These are phyloP conservation scores for Sanghuangporus sanghuang DNA, from an alignment of 1,284 basidiomycete genomes.

Conservation along the genomic window DNA sequence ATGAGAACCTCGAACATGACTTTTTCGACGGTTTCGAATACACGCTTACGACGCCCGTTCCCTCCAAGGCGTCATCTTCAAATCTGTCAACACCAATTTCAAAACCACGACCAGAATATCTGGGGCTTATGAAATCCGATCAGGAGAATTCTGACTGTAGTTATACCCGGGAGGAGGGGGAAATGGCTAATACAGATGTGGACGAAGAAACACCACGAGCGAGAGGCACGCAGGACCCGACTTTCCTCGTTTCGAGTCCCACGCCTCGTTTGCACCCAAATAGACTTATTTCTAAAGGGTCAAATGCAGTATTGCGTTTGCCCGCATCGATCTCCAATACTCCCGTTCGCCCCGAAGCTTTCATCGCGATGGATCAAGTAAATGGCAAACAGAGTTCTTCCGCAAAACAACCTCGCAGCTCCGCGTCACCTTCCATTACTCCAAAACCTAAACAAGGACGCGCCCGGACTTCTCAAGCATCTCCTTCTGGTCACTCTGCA, in stretches of 20 bases:
- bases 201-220: not conserved
- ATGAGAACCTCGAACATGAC: constrained; percentile 13
- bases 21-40: constrained; percentile 12
- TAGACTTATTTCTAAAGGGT: not conserved
- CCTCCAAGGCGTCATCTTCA: not conserved
- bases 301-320: not conserved
- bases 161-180: not conserved
- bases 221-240: not conserved
- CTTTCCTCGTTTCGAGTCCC: not conserved
- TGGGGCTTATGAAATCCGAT: not conserved
- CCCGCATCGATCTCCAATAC: not conserved
- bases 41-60: constrained; percentile 12
- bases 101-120: not conserved
- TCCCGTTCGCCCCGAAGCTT: not conserved
- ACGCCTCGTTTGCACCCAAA: not conserved
- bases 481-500: not conserved
- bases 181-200: not conserved
- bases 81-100: not conserved
- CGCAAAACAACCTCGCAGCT: not conserved
- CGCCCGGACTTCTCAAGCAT: not conserved
- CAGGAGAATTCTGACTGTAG: not conserved
- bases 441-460: not conserved
- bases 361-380: not conserved
- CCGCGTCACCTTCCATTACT: not conserved
- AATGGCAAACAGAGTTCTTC: not conserved